Evolutionary conservation across 805 yeast species (phyloP).

Genomic region (Priceomyces carsonii): DNA sequence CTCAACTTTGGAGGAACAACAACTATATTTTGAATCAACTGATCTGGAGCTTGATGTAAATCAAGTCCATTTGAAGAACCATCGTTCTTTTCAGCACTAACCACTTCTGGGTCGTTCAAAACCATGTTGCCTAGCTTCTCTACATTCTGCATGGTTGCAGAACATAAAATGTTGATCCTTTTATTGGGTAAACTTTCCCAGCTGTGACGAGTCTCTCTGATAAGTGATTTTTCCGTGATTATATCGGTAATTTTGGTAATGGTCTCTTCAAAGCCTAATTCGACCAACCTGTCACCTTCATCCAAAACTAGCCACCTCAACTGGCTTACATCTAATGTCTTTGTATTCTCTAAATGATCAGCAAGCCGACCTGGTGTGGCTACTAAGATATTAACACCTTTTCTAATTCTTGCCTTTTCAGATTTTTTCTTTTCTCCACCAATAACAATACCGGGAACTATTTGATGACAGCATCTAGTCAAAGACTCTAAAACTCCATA

Average conservation of each 20-base stretch:
- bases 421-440: conserved; percentile 98
- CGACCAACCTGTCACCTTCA: conserved; percentile 96
- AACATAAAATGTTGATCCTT: conserved; percentile 81
- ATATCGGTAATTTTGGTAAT: conserved; percentile 70
- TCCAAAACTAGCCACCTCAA: conserved; percentile 88
- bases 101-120: conserved; percentile 70
- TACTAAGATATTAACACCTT: conserved; percentile 93
- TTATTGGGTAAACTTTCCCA: conserved; percentile 64
- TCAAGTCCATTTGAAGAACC: too few relatives aligned
- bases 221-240: conserved; percentile 48
- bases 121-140: conserved; percentile 79
- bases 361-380: conserved; percentile 97
- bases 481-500: conserved; percentile 75
- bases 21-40: conserved; percentile 74
- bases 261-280: conserved; percentile 94
- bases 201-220: conserved; percentile 32
- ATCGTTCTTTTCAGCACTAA: conserved; percentile 32
- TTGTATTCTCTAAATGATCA: conserved; percentile 92
- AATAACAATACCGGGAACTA: conserved; percentile 94
- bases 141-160: conserved; percentile 90
- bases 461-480: conserved; percentile 73
- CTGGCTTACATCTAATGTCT: conserved; percentile 66
- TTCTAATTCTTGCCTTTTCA: conserved; percentile 92
- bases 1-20: conserved; percentile 92
- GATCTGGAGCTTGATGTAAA: conserved; percentile 71